Evolutionary conservation across 305 asterid genomes (phyloP).

Genomic region (Vinca major): DNA sequence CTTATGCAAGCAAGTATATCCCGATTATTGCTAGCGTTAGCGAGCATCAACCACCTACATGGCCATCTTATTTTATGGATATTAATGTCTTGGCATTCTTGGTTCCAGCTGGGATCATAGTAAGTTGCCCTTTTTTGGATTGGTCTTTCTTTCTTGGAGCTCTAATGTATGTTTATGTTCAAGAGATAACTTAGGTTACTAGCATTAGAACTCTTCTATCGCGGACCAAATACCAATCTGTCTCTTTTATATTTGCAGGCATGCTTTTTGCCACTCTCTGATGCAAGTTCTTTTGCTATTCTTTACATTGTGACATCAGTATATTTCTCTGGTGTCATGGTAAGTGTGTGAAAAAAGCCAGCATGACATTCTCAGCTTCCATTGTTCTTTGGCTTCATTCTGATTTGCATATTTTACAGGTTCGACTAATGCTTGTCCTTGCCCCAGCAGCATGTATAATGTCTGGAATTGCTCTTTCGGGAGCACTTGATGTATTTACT

Average conservation of each 20-base stretch:
- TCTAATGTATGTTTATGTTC: neutral
- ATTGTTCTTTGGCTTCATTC: neutral
- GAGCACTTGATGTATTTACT: constrained; percentile 80
- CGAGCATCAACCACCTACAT: constrained; percentile 97
- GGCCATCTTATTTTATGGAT: constrained; percentile 99
- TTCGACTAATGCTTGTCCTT: constrained; percentile 95
- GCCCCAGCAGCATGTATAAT: constrained; percentile 99
- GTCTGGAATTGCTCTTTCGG: constrained; percentile 98
- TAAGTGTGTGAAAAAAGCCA: constrained; percentile 19
- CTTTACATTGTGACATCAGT: constrained; percentile 95
- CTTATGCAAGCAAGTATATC: constrained; percentile 98
- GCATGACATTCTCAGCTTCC: neutral
- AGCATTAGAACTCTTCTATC: neutral
- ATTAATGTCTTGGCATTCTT: constrained; percentile 89
- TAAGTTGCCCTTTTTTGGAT: constrained; percentile 32
- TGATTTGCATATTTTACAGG: constrained; percentile 40
- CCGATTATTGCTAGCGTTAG: constrained; percentile 98
- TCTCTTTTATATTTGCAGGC: constrained; percentile 48
- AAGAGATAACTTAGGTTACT: neutral
- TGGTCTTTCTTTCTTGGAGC: neutral
- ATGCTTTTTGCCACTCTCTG: constrained; percentile 88
- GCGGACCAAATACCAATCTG: neutral
- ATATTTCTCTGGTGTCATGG: constrained; percentile 99
- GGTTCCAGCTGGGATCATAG: constrained; percentile 97
- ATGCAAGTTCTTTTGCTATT: constrained; percentile 91